Conservation (phyloP, 148 eudicot species). For the Silene conica region DNA sequence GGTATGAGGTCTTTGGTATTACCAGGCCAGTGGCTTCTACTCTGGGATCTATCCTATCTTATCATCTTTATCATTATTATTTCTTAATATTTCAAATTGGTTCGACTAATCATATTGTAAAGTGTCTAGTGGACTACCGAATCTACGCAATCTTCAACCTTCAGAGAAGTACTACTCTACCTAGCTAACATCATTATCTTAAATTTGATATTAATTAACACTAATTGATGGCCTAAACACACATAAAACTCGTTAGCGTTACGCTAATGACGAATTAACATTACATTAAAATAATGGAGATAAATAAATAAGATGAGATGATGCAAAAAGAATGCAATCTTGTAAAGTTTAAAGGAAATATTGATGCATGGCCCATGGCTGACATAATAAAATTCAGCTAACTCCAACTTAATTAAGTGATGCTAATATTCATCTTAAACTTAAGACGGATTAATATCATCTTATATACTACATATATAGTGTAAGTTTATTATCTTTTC, state of each 20-base stretch:
- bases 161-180: too few relatives aligned
- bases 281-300: not conserved
- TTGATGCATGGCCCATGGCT: not conserved
- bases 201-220: not conserved
- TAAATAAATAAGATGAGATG: conserved; percentile 9
- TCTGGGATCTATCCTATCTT: conserved; percentile 12
- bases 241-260: conserved; percentile 5
- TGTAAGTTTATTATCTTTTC: too few relatives aligned
- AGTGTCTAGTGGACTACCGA: conserved; percentile 12
- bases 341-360: conserved; percentile 5
- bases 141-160: conserved; percentile 16
- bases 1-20: conserved; percentile 2
- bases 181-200: conserved; percentile 1
- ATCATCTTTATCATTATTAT: not conserved
- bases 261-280: not conserved
- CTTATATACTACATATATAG: too few relatives aligned
- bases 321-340: not conserved
- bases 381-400: not conserved
- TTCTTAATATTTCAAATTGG: not conserved
- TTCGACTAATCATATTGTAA: not conserved
- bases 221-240: not conserved
- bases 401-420: too few relatives aligned
- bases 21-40: not conserved
- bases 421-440: too few relatives aligned
- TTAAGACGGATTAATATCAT: too few relatives aligned